Percentiles rank a stretch among this genome's conserved stretches.
These are phyloP conservation scores for Podila epicladia DNA, from an alignment of 192 early-diverging fungal genomes.

Conservation along the genomic window DNA sequence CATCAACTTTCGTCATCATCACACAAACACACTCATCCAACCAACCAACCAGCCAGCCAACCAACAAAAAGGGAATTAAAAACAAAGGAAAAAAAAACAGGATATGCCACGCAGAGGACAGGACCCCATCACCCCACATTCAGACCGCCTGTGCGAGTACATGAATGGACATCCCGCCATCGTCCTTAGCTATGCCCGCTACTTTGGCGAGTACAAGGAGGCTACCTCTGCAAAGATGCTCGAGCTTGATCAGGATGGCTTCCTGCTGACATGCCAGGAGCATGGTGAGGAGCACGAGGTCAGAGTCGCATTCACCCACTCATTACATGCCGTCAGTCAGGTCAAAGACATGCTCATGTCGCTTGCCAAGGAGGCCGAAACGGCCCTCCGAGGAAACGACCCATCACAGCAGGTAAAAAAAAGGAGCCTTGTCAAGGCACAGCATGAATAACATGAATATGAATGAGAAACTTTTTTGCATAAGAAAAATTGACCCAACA, in stretches of 20 bases:
- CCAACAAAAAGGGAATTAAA: background rate
- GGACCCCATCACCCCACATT: slow-evolving; percentile 1
- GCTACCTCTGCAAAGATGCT: slow-evolving; percentile 17
- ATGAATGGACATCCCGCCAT: slow-evolving; percentile 29
- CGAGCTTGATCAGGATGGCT: slow-evolving; percentile 31
- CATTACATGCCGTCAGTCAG: slow-evolving; percentile 35
- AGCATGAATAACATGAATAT: background rate
- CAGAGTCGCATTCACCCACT: slow-evolving; percentile 35
- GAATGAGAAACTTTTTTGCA: background rate
- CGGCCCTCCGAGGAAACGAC: slow-evolving; percentile 18
- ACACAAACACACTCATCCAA: no score
- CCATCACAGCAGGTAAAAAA: slow-evolving; percentile 12
- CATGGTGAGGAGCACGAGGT: slow-evolving; percentile 25
- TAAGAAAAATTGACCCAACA: background rate
- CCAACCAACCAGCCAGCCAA: background rate
- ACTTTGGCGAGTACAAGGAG: slow-evolving; percentile 38
- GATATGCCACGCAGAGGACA: slow-evolving; percentile 3
- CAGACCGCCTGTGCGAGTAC: slow-evolving; percentile 6
- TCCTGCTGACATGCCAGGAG: slow-evolving; percentile 19
- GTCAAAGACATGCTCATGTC: slow-evolving; percentile 22
- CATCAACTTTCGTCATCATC: no score
- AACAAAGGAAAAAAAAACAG: background rate
- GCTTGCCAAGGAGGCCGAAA: slow-evolving; percentile 41
- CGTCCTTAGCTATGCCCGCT: slow-evolving; percentile 38
- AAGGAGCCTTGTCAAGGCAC: background rate